phyloP scores from a whole-genome alignment of 495 filamentous ascomycete genomes.

The Ascobolus immersus region DNA sequence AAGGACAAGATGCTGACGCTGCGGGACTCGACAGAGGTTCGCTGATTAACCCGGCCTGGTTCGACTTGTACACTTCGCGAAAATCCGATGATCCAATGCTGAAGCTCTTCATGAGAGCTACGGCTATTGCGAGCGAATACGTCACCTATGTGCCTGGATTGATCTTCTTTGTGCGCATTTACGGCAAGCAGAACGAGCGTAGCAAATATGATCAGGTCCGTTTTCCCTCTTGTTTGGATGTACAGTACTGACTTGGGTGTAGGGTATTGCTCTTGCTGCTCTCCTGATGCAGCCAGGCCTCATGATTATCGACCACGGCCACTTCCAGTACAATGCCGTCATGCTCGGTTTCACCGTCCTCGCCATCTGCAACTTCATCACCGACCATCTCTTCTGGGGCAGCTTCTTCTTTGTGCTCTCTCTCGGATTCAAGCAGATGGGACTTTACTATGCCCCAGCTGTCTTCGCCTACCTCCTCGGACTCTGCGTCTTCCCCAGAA shows the following conservation, averaged over 20 bases:
- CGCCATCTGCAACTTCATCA: slow-evolving; percentile 65
- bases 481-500: slow-evolving; percentile 47
- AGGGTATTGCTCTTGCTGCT: slow-evolving; percentile 61
- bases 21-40: slow-evolving; percentile 31
- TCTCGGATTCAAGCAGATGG: slow-evolving; percentile 95
- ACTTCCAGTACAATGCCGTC: slow-evolving; percentile 96
- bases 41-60: slow-evolving; percentile 59
- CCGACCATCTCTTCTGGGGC: slow-evolving; percentile 61
- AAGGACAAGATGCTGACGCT: no score
- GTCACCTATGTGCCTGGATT: slow-evolving; percentile 64
- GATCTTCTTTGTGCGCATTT: slow-evolving; percentile 56
- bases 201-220: slow-evolving; percentile 17
- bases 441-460: slow-evolving; percentile 78
- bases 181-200: slow-evolving; percentile 44
- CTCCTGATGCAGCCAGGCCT: slow-evolving; percentile 79
- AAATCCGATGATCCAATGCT: slow-evolving; percentile 50
- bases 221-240: background rate
- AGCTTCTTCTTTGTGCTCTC: slow-evolving; percentile 85
- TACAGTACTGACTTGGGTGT: slow-evolving; percentile 35
- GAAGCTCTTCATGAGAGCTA: slow-evolving; percentile 88
- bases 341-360: slow-evolving; percentile 68
- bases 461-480: slow-evolving; percentile 83
- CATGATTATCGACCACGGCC: slow-evolving; percentile 87
- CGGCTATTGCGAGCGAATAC: slow-evolving; percentile 72
- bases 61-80: slow-evolving; percentile 61